These are phyloP conservation scores for Amanita pseudoporphyria DNA, from an alignment of 768 basidiomycete genomes.

Conservation along the genomic window DNA sequence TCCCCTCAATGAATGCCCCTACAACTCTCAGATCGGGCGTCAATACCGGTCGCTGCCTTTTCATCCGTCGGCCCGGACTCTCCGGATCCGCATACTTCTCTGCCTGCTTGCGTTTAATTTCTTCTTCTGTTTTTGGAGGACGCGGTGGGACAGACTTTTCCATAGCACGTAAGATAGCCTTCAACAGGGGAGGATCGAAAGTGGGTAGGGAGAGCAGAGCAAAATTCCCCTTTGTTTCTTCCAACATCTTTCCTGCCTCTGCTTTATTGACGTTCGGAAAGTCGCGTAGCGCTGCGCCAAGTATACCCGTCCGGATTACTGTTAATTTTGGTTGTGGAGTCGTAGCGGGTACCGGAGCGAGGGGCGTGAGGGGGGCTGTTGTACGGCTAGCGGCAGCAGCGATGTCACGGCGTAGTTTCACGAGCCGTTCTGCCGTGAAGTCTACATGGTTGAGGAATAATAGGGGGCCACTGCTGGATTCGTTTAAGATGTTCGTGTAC, in stretches of 20 bases:
- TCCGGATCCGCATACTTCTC: constrained; percentile 54
- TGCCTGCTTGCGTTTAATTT: constrained; percentile 37
- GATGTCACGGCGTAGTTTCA: constrained; percentile 63
- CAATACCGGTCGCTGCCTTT: constrained; percentile 42
- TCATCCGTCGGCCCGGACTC: constrained; percentile 62
- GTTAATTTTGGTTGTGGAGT: constrained; percentile 45
- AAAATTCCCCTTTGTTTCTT: constrained; percentile 47
- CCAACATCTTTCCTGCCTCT: constrained; percentile 42
- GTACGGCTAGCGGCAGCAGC: constrained; percentile 39
- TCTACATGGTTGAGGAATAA: constrained; percentile 74
- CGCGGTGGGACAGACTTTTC: constrained; percentile 57
- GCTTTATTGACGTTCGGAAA: constrained; percentile 38
- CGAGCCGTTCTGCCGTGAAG: constrained; percentile 58
- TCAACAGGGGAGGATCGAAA: constrained; percentile 66
- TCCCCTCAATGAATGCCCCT: constrained; percentile 73
- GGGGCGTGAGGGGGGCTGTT: constrained; percentile 28
- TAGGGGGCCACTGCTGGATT: constrained; percentile 47
- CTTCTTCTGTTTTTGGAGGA: constrained; percentile 39
- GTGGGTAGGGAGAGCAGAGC: constrained; percentile 56
- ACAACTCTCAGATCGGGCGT: constrained; percentile 63
- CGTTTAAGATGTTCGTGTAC: constrained; percentile 63
- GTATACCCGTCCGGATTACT: constrained; percentile 67
- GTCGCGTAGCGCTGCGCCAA: constrained; percentile 69
- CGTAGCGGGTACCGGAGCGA: constrained; percentile 18
- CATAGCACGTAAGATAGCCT: constrained; percentile 56